These are phyloP conservation scores for Trichoderma asperellum DNA, from an alignment of 2,329 filamentous ascomycete species.

Conservation along the genomic window DNA sequence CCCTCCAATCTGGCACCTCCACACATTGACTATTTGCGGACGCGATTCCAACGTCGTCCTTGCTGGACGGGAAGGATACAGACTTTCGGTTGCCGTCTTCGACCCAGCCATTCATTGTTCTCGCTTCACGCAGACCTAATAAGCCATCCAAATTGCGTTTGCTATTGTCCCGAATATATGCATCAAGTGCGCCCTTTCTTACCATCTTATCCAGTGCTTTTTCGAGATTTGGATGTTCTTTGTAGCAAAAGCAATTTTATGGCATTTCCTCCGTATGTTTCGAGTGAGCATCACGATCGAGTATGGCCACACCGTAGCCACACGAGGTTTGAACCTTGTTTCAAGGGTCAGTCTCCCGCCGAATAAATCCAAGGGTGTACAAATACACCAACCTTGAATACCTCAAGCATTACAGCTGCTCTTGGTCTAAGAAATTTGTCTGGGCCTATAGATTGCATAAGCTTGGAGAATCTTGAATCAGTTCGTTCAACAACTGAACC, in stretches of 20 bases:
- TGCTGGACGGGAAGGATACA: slow-evolving; percentile 40
- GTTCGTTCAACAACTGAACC: neutral
- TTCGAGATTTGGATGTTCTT: neutral
- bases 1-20: slow-evolving; percentile 35
- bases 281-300: neutral
- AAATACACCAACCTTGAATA: neutral
- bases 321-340: neutral
- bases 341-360: neutral
- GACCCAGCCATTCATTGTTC: slow-evolving; percentile 20
- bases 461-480: neutral
- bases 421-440: neutral
- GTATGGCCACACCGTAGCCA: neutral
- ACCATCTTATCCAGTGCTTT: neutral
- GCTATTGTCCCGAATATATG: neutral
- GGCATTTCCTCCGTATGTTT: neutral
- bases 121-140: neutral
- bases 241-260: neutral
- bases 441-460: neutral
- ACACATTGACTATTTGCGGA: slow-evolving; percentile 44
- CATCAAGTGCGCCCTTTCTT: neutral
- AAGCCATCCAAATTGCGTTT: neutral
- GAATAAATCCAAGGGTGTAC: neutral
- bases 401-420: neutral
- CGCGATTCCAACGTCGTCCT: slow-evolving; percentile 39
- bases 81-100: slow-evolving; percentile 40